Base-by-base conservation (phyloP, 495 filamentous ascomycete species). In the Penicillium lagena region DNA sequence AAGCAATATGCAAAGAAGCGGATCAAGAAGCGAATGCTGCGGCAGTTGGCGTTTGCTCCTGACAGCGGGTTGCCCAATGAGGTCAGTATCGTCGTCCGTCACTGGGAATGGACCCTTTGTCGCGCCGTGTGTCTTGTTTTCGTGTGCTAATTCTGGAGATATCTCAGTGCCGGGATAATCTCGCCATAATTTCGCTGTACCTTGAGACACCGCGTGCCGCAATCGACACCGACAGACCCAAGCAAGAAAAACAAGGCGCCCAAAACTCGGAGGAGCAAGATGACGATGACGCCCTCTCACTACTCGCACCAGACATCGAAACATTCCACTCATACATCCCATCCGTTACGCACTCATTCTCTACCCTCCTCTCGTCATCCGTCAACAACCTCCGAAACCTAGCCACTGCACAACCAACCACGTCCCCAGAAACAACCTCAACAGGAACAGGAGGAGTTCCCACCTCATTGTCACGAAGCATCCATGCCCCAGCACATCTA, bases 261-360 rank as follows among this genome's bases (percentile, higher is more conserved):
- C 22, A 6, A 22, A 22, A 22, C 4, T 4, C 22, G 22, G 39
- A 37, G 9, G 43, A 52, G 29, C 38, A 46, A 22, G 14, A 38
- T 31, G 42, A 40, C 17, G 49, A 53, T 41, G 50, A 66, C 29
- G 47, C 55, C 9, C 49, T 62, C 22, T 57, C 62, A 14, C 66
- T 73, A 10, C 54, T 73, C 7, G 51, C 44, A 11, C 59, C 62
- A 1, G 64, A 71, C 33, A 61, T 72, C 33, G 55, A 67, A 30
- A 45, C 50, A 15, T 72, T 73, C 52, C 65, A 65, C 45, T 53
- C 58, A 2, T 49, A 59, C 12, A 55, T 72, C 8, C 60, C 66
- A 1, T 32, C 50, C 3, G 41, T 71, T 1, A 53, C 59, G 7
- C 40, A 37, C 0, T 47, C 42, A 7, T 54, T 72, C 39, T 63